phyloP scores from a whole-genome alignment of 2,329 filamentous ascomycete species.

The Penicillium hordei region DNA sequence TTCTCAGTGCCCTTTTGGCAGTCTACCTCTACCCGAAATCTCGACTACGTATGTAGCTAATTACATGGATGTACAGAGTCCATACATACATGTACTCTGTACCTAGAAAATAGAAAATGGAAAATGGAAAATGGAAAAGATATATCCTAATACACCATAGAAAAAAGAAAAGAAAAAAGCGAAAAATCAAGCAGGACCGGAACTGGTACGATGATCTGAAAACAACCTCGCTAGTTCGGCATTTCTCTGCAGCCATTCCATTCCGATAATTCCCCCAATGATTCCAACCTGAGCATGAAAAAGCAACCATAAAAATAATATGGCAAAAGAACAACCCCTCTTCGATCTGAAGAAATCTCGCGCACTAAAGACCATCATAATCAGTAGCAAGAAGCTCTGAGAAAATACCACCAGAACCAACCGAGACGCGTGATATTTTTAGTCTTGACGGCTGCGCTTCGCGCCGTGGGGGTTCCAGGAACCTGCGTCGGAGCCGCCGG shows the following conservation, averaged over 20 bases:
- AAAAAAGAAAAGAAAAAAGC: not conserved
- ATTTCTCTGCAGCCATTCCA: not conserved
- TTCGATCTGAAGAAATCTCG: not conserved
- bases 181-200: not conserved
- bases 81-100: not conserved
- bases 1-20: not conserved
- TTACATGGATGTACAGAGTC: not conserved
- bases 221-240: not conserved
- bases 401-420: not conserved
- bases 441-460: slow-evolving; percentile 75
- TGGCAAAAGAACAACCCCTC: not conserved
- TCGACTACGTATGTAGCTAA: not conserved
- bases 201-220: not conserved
- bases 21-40: not conserved
- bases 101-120: not conserved
- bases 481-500: slow-evolving; percentile 48
- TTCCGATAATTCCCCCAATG: not conserved
- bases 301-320: not conserved
- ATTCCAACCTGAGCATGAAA: not conserved
- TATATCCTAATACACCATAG: not conserved
- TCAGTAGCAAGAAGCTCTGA: not conserved
- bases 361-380: not conserved
- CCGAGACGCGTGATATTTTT: slow-evolving; percentile 7
- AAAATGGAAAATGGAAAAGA: not conserved
- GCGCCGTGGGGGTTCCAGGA: slow-evolving; percentile 80